A percentile compares a stretch with the other conserved stretches of the same genome.
Conservation (phyloP, 805 yeast species). For the Sugiyamaella mastotermitis region DNA sequence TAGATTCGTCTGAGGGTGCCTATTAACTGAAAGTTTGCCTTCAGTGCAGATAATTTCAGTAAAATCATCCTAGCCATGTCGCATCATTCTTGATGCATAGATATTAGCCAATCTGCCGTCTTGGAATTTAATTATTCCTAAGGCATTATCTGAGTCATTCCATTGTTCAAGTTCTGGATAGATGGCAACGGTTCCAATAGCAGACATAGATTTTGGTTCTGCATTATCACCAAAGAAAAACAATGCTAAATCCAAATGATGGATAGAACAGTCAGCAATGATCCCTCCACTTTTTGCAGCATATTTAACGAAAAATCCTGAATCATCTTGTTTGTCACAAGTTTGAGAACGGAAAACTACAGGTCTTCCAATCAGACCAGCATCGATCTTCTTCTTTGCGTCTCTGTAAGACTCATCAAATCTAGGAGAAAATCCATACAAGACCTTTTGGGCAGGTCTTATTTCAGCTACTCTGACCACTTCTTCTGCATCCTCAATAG, state of each 20-base stretch:
- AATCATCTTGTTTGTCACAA: slow-evolving; percentile 13
- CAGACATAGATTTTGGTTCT: slow-evolving; percentile 18
- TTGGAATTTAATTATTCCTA: slow-evolving; percentile 17
- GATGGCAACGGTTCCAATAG: slow-evolving; percentile 18
- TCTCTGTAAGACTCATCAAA: slow-evolving; percentile 15
- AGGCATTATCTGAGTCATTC: slow-evolving; percentile 22
- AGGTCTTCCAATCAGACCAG: slow-evolving; percentile 19
- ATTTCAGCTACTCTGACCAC: slow-evolving; percentile 14
- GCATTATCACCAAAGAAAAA: slow-evolving; percentile 19
- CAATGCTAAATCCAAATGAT: slow-evolving; percentile 20
- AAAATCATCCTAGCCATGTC: slow-evolving; percentile 21
- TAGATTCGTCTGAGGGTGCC: too few relatives aligned
- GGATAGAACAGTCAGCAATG: slow-evolving; percentile 21
- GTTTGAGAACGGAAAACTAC: slow-evolving; percentile 19
- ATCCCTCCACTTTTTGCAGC: slow-evolving; percentile 24
- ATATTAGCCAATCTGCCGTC: slow-evolving; percentile 15
- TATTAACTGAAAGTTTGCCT: too few relatives aligned
- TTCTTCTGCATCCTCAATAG: slow-evolving; percentile 10
- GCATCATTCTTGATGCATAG: slow-evolving; percentile 20
- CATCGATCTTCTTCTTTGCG: slow-evolving; percentile 14
- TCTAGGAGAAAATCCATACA: slow-evolving; percentile 21
- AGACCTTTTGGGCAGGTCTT: slow-evolving; percentile 16
- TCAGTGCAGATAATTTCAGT: too few relatives aligned
- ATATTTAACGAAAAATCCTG: slow-evolving; percentile 17
- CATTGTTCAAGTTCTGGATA: slow-evolving; percentile 18